These are phyloP conservation scores for Heterobasidion parviporum DNA, from an alignment of 1,284 basidiomycete species.

Conservation along the genomic window DNA sequence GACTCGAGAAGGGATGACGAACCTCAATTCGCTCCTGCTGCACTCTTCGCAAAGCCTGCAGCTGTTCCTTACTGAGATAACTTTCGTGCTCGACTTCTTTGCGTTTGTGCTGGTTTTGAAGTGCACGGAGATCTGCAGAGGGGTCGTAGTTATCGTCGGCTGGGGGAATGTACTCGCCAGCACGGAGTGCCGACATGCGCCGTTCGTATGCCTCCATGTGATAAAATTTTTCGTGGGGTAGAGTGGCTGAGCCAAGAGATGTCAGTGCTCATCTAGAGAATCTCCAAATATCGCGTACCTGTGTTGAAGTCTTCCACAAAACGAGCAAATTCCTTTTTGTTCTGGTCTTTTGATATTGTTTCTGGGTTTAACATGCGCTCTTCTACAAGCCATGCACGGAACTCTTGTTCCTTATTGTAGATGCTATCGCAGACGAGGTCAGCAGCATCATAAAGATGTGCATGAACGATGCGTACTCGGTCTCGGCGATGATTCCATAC, in stretches of 20 bases:
- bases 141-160: conserved; percentile 68
- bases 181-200: conserved; percentile 73
- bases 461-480: conserved; percentile 53
- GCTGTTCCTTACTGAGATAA: conserved; percentile 68
- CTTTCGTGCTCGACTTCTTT: conserved; percentile 54
- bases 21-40: conserved; percentile 79
- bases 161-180: conserved; percentile 70
- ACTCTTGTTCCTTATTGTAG: conserved; percentile 75
- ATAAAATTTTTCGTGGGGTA: conserved; percentile 90
- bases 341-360: conserved; percentile 74
- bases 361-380: conserved; percentile 86
- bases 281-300: conserved; percentile 32
- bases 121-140: conserved; percentile 70
- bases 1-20: conserved; percentile 9
- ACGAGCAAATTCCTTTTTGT: conserved; percentile 73
- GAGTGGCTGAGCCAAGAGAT: conserved; percentile 47
- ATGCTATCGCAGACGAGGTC: conserved; percentile 35
- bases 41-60: conserved; percentile 71
- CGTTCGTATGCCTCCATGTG: conserved; percentile 74
- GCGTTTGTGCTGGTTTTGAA: conserved; percentile 60
- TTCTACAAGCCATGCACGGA: conserved; percentile 85
- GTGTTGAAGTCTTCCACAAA: conserved; percentile 88
- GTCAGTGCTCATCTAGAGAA: neutral
- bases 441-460: neutral
- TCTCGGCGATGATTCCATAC: conserved; percentile 77